Conservation (phyloP, 2,329 filamentous ascomycete genomes). For the Elsinoe ampelina region DNA sequence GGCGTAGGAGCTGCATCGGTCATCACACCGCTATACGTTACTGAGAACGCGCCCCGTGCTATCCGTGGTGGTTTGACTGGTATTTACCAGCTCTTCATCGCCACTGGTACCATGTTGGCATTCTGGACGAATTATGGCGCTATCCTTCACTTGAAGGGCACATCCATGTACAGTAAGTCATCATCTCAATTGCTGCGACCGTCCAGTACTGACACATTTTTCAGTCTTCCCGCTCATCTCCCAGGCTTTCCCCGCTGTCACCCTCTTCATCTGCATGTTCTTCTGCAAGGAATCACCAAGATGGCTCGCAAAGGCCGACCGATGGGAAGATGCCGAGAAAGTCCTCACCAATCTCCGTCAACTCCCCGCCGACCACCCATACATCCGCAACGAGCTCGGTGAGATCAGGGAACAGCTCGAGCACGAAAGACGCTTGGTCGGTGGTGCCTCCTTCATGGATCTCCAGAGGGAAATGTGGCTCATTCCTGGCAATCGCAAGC, state of each 20-base stretch:
- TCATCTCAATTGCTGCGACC: neutral
- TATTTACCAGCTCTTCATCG: constrained; percentile 52
- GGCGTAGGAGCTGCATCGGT: constrained; percentile 44
- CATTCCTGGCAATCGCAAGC: constrained; percentile 54
- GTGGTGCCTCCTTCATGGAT: constrained; percentile 53
- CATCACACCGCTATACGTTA: constrained; percentile 50
- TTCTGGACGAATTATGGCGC: constrained; percentile 49
- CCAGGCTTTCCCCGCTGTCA: constrained; percentile 53
- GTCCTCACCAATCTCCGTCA: constrained; percentile 50
- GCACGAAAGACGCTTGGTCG: constrained; percentile 60
- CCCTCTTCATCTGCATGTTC: constrained; percentile 52
- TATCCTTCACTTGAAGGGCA: constrained; percentile 37
- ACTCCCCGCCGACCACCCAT: constrained; percentile 53
- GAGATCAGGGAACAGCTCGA: constrained; percentile 58
- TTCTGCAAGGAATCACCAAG: constrained; percentile 55
- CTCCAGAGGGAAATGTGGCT: constrained; percentile 60
- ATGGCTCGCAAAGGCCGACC: constrained; percentile 58
- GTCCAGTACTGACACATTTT: constrained; percentile 3
- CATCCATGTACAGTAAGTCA: constrained; percentile 38
- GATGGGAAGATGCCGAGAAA: constrained; percentile 54
- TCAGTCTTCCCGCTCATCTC: constrained; percentile 52
- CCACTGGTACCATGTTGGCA: constrained; percentile 43
- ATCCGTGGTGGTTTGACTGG: constrained; percentile 52
- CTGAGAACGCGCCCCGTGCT: constrained; percentile 50
- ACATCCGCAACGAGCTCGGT: constrained; percentile 43